Percentiles rank a stretch among this genome's conserved stretches.
These are phyloP conservation scores for Paratinospora sagittata DNA, from an alignment of 164 flowering plant species.

Conservation along the genomic window DNA sequence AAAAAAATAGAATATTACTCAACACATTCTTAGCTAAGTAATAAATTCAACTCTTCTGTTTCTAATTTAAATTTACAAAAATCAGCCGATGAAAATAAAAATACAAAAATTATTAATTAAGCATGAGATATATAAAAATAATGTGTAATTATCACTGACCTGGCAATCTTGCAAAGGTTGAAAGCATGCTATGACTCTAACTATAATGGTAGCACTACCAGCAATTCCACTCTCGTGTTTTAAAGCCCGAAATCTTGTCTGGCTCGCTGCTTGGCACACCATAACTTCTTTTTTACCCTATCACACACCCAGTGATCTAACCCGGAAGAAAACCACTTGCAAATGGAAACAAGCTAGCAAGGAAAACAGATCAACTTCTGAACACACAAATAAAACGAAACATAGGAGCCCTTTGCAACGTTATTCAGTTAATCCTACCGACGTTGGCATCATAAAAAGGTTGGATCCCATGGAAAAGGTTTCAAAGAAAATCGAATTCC, in stretches of 20 bases:
- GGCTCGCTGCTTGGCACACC: conserved; percentile 91
- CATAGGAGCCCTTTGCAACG: background rate
- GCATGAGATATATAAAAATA: background rate
- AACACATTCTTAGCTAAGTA: background rate
- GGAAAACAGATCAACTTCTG: background rate
- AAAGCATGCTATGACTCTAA: conserved; percentile 89
- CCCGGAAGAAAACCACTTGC: background rate
- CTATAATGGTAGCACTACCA: conserved; percentile 67
- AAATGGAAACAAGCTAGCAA: background rate
- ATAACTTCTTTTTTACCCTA: conserved; percentile 58
- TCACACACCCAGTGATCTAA: conserved; percentile 6
- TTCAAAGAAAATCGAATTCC: background rate
- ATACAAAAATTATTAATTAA: background rate
- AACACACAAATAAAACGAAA: background rate
- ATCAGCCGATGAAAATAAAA: no score
- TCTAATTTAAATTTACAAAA: no score
- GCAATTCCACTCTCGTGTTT: conserved; percentile 78
- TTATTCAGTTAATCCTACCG: conserved; percentile 52
- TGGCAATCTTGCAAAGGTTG: conserved; percentile 86
- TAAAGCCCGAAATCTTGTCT: conserved; percentile 77
- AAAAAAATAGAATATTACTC: no score
- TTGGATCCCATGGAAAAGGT: conserved; percentile 51
- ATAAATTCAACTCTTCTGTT: background rate
- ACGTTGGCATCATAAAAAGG: conserved; percentile 45
- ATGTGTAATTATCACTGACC: conserved; percentile 32